Base-by-base conservation (phyloP, 257 asterid species). In the Agastache rugosa region DNA sequence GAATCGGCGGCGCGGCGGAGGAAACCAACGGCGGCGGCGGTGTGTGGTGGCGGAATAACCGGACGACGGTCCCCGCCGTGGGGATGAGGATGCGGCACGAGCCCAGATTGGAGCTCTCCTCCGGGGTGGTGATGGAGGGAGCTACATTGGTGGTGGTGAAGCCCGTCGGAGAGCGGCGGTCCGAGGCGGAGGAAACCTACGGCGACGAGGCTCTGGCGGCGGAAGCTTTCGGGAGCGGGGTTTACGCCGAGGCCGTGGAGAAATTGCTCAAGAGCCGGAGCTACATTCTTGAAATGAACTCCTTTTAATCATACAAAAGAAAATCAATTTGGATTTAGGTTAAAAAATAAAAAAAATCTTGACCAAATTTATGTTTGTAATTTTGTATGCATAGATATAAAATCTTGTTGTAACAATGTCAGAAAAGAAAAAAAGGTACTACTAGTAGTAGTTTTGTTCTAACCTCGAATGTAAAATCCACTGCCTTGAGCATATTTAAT, bases 251-350 rank as follows among this genome's bases (percentile, higher is more conserved):
- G 78, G 87, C 90, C 0, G 88, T 80, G 50, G 85, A 80, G 68
- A 85, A 78, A 63, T 62, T 88, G 85, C 81, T 86, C 22, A 86
- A 85, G 60, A 61, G 87, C 77, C 77, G 85, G 81, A 78, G 85
- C 67, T 88, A 86, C 60, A 78, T 88, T 74, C 88, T 86, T n/a
- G 94, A 88, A 79, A 88, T 88, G 91, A 86, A 88, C 81, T 83
- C 94, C 6, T 86, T 88, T 69, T 88, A 60, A 72, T 65, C 2
- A 37, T 59, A 25, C 5, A 31, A 31, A 5, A 4, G 35, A 31
- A 31, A 29, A 29, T 29, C 34, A n/a, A n/a, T n/a, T n/a, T n/a
- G n/a, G n/a, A n/a, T n/a, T 29, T 29, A 29, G 31, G 31, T 29
- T 29, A 29, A 29, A 29, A 29, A n/a, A n/a, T n/a, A n/a, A 29